Evolutionary conservation across 306 rosid species (phyloP), one percentile per base, ranked within the genome.

Genomic region (Corylus americana): DNA sequence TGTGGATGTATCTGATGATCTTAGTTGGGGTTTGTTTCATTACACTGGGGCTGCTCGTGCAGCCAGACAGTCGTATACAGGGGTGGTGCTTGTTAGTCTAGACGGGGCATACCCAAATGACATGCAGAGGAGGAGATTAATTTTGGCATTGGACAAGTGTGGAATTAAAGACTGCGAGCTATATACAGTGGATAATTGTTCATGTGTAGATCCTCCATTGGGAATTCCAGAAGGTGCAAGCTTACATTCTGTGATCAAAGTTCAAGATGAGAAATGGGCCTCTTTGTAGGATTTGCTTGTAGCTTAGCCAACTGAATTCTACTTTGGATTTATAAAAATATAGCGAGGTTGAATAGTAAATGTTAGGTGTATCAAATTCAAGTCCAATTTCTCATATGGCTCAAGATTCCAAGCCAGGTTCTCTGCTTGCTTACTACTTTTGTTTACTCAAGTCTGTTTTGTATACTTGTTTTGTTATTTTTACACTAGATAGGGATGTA

Each of bases 1-100:
- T 55, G 98, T 88, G 74, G 94, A 93, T 62, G 94, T 87, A 13
- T 80, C 90, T 4, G 86, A 90, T 75, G 91, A 93, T 90, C 90
- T 93, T 55, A 83, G 88, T 67, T 93, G 98, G 98, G 97, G 90
- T 13, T 88, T 93, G 91, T 93, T 93, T 75, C 90, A 91, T 75
- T 93, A 93, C 74, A 83, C 81, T 5, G 98, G 98, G 1, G 97
- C 97, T 80, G 98, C 98, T 83, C 72, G 92, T 74, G 97, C 82
- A 78, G 98, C 98, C 1, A 94, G 98, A 48, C 98, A 93, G 85
- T 91, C 94, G 11, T 91, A 93, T 64, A 87, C 94, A 0, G 96
- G 98, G 0, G 97, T 97, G 7, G 98, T 93, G 71, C 94, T 93
- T 75, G 97, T 83, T 59, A 93, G 92, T 85, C 92, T 92, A 25